A percentile compares a stretch with the other conserved stretches of the same genome.
Evolutionary conservation across 805 yeast genomes (phyloP).

Genomic region (Teunomyces funiuensis): DNA sequence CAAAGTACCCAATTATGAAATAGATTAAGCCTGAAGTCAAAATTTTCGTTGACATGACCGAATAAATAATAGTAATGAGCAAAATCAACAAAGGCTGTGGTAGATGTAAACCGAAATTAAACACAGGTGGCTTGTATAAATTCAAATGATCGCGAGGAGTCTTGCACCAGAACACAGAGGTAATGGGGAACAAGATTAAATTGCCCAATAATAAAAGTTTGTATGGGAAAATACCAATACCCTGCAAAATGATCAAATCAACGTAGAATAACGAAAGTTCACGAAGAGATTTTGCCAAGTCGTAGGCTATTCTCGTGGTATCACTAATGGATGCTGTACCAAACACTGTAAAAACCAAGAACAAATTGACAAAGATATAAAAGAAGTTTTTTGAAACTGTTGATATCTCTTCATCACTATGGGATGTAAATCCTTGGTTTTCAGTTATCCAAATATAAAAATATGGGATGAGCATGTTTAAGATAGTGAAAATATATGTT

Average conservation of each 20-base stretch:
- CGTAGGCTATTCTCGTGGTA: constrained; percentile 84
- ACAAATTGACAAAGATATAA: constrained; percentile 90
- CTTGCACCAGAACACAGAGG: constrained; percentile 58
- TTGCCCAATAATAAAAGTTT: constrained; percentile 80
- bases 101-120: constrained; percentile 85
- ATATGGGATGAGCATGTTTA: constrained; percentile 83
- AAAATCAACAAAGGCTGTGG: constrained; percentile 90
- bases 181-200: constrained; percentile 64
- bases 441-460: constrained; percentile 80
- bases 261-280: constrained; percentile 86
- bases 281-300: constrained; percentile 77
- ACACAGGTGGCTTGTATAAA: constrained; percentile 82
- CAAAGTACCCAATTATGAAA: constrained; percentile 81
- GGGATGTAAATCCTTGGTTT: constrained; percentile 85
- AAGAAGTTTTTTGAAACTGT: constrained; percentile 91
- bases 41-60: constrained; percentile 86
- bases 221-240: constrained; percentile 88
- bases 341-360: constrained; percentile 88
- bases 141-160: constrained; percentile 82
- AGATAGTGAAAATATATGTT: constrained; percentile 81
- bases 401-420: constrained; percentile 89
- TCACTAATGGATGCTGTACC: constrained; percentile 91
- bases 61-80: constrained; percentile 81
- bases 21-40: constrained; percentile 81
- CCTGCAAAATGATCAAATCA: constrained; percentile 78